phyloP scores from a whole-genome alignment of 768 basidiomycete genomes.

The Boletus huronensis region DNA sequence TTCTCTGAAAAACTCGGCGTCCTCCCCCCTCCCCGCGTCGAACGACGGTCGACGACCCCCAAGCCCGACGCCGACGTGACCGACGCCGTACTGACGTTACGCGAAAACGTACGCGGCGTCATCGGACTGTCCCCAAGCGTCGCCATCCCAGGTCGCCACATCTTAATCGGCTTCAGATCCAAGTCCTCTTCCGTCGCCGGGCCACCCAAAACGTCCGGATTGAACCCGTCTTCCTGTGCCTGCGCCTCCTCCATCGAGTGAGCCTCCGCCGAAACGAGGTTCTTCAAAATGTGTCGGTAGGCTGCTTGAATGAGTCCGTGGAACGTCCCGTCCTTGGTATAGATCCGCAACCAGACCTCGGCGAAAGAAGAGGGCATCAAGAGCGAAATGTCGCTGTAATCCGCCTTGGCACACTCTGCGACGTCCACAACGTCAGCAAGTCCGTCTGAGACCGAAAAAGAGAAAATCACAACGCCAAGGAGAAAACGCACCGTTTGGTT shows the following conservation, averaged over 20 bases:
- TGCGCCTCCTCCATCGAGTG: not conserved
- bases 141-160: not conserved
- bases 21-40: conserved; percentile 22
- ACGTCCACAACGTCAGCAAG: not conserved
- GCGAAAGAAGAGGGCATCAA: conserved; percentile 64
- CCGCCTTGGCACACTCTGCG: conserved; percentile 43
- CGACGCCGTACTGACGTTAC: conserved; percentile 14
- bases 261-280: conserved; percentile 11
- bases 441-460: not conserved
- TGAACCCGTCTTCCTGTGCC: conserved; percentile 9
- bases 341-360: conserved; percentile 67
- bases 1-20: conserved; percentile 38
- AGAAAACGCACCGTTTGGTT: conserved; percentile 47
- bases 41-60: not conserved
- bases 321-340: conserved; percentile 57
- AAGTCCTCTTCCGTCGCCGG: not conserved
- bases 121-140: conserved; percentile 1
- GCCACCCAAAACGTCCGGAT: conserved; percentile 5
- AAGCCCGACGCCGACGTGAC: not conserved
- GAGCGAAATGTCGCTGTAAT: conserved; percentile 57
- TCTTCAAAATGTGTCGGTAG: conserved; percentile 46
- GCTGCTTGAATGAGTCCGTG: conserved; percentile 65
- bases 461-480: not conserved
- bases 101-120: conserved; percentile 32
- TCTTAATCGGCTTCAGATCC: conserved; percentile 28